phyloP scores from a whole-genome alignment of 2,329 filamentous ascomycete species.

The Calonectria montana region DNA sequence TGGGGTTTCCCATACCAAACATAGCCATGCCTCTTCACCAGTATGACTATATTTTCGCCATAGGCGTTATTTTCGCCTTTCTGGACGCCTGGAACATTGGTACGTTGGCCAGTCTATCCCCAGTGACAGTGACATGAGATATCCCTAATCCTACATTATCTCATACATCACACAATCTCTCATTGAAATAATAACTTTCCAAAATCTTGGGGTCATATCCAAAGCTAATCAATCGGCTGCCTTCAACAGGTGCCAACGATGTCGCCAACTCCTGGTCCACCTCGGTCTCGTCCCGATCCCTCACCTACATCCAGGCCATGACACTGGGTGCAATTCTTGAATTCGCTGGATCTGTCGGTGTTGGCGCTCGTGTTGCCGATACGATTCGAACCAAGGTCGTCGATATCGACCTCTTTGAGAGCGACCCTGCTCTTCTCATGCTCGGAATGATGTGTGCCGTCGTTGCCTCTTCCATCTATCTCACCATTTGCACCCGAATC shows the following conservation, averaged over 20 bases:
- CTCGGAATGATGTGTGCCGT: slow-evolving; percentile 70
- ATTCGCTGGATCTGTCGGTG: slow-evolving; percentile 69
- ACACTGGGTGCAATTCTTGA: slow-evolving; percentile 69
- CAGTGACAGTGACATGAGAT: not conserved
- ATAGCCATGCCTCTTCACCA: slow-evolving; percentile 52
- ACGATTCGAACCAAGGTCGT: slow-evolving; percentile 73
- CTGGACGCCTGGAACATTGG: slow-evolving; percentile 75
- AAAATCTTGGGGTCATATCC: slow-evolving; percentile 19
- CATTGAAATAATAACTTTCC: not conserved
- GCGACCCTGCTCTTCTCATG: slow-evolving; percentile 66
- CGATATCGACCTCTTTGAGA: slow-evolving; percentile 58
- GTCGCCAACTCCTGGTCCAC: slow-evolving; percentile 84
- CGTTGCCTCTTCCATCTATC: slow-evolving; percentile 63
- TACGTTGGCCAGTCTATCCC: slow-evolving; percentile 30
- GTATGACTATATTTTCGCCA: slow-evolving; percentile 72
- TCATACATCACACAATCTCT: not conserved
- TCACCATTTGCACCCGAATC: slow-evolving; percentile 65
- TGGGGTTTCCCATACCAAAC: slow-evolving; percentile 1
- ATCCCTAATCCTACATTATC: no score
- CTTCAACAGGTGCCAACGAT: slow-evolving; percentile 58
- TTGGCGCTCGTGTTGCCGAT: slow-evolving; percentile 70
- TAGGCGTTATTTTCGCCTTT: slow-evolving; percentile 73
- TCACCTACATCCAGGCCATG: slow-evolving; percentile 71
- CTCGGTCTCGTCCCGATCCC: slow-evolving; percentile 76
- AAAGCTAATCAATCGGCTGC: slow-evolving; percentile 46